Percentiles rank a stretch among this genome's conserved stretches.
These are phyloP conservation scores for Cicer chorassanicum DNA, from an alignment of 306 rosid species.

Conservation along the genomic window DNA sequence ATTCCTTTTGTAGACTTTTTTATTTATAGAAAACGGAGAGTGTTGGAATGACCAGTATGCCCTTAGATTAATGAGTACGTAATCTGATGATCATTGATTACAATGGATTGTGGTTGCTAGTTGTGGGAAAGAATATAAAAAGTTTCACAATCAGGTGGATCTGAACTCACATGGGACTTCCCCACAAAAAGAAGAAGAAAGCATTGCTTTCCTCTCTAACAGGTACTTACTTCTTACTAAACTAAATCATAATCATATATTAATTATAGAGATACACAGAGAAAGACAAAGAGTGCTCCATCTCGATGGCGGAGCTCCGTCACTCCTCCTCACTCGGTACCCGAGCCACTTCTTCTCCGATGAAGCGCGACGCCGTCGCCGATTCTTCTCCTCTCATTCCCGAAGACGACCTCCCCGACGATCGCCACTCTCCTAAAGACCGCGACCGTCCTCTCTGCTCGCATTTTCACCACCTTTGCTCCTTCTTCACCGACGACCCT, in stretches of 20 bases:
- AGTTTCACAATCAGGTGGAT: conserved; percentile 34
- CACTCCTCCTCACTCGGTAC: conserved; percentile 75
- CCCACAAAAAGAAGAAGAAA: conserved; percentile 30
- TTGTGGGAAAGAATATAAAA: conserved; percentile 36
- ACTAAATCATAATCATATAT: not conserved
- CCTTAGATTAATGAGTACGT: not conserved
- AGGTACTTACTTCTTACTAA: conserved; percentile 1
- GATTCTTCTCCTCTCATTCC: conserved; percentile 71
- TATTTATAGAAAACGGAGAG: too few species aligned
- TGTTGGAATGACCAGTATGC: not conserved
- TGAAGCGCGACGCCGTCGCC: conserved; percentile 80
- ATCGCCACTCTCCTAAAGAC: conserved; percentile 73
- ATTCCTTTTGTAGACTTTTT: too few species aligned
- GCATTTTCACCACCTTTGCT: conserved; percentile 56
- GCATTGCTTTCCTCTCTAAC: conserved; percentile 22
- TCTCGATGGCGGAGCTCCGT: conserved; percentile 91
- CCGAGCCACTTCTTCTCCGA: conserved; percentile 82
- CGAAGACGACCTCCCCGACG: conserved; percentile 57
- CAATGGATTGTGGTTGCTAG: not conserved
- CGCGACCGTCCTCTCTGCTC: conserved; percentile 74
- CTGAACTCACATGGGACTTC: conserved; percentile 48
- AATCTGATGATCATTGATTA: not conserved
- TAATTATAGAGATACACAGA: not conserved
- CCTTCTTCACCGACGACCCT: conserved; percentile 75
- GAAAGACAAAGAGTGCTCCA: not conserved